Evolutionary conservation across 2,329 filamentous ascomycete genomes (phyloP).

Genomic region (Davidsoniella eucalypti): DNA sequence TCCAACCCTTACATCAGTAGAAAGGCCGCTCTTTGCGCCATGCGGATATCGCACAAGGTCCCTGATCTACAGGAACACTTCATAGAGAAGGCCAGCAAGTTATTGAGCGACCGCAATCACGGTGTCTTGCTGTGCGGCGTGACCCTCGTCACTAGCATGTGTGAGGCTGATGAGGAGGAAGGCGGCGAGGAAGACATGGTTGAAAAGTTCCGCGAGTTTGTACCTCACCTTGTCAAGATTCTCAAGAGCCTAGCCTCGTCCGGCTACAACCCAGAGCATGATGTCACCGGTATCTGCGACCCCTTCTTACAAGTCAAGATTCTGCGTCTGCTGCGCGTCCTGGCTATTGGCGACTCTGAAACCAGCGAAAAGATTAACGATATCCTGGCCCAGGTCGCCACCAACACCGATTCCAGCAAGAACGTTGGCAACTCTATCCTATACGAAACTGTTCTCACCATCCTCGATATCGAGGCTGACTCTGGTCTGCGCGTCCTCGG

Average conservation of each 20-base stretch:
- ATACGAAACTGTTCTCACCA: slow-evolving; percentile 92
- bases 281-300: slow-evolving; percentile 95
- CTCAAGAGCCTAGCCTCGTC: slow-evolving; percentile 86
- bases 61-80: slow-evolving; percentile 96
- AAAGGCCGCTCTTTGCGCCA: slow-evolving; percentile 95
- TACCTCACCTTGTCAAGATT: slow-evolving; percentile 73
- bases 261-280: slow-evolving; percentile 92
- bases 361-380: slow-evolving; percentile 98
- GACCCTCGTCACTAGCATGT: slow-evolving; percentile 79
- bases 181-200: slow-evolving; percentile 79
- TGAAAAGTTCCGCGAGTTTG: slow-evolving; percentile 76
- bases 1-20: slow-evolving; percentile 96
- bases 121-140: slow-evolving; percentile 86
- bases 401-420: slow-evolving; percentile 94
- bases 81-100: slow-evolving; percentile 74
- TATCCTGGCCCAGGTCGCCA: slow-evolving; percentile 91
- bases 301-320: slow-evolving; percentile 97
- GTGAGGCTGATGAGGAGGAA: slow-evolving; percentile 86
- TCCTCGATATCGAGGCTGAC: slow-evolving; percentile 94
- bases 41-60: slow-evolving; percentile 96
- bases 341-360: slow-evolving; percentile 70
- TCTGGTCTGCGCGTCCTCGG: slow-evolving; percentile 85
- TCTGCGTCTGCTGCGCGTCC: slow-evolving; percentile 64
- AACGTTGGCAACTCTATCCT: slow-evolving; percentile 97
- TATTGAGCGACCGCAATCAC: slow-evolving; percentile 87